phyloP scores from a whole-genome alignment of 2,329 filamentous ascomycete species.

The Calonectria naviculata region DNA sequence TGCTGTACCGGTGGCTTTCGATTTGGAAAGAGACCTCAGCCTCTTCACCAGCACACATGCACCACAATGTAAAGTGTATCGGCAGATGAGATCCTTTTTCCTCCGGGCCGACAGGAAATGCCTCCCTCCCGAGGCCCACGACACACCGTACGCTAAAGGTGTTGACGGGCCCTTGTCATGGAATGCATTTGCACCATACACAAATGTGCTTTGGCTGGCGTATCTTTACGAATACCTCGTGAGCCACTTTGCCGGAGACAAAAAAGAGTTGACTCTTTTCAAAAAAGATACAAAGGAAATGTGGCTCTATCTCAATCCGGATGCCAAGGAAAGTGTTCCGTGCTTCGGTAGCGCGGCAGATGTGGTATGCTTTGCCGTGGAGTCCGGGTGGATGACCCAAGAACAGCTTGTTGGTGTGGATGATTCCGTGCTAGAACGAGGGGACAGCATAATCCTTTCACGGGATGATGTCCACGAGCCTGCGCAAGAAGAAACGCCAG shows the following conservation, averaged over 20 bases:
- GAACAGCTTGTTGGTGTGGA: slow-evolving; percentile 59
- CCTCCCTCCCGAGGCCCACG: slow-evolving; percentile 59
- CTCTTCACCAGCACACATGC: slow-evolving; percentile 71
- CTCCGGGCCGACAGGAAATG: slow-evolving; percentile 62
- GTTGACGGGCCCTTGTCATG: slow-evolving; percentile 64
- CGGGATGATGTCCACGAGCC: slow-evolving; percentile 39
- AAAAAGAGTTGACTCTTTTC: slow-evolving; percentile 58
- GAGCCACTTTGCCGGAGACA: slow-evolving; percentile 58
- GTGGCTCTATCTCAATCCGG: slow-evolving; percentile 64
- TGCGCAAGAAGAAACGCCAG: slow-evolving; percentile 29
- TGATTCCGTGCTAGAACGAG: slow-evolving; percentile 49
- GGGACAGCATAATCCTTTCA: slow-evolving; percentile 54
- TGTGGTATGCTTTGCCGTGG: slow-evolving; percentile 66
- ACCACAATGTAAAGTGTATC: slow-evolving; percentile 70
- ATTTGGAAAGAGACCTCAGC: slow-evolving; percentile 69
- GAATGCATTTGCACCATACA: slow-evolving; percentile 68
- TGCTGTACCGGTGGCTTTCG: slow-evolving; percentile 60
- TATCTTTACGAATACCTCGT: slow-evolving; percentile 69
- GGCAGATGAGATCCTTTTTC: slow-evolving; percentile 70
- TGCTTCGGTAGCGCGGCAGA: slow-evolving; percentile 67
- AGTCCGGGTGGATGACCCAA: slow-evolving; percentile 67
- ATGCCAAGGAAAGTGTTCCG: slow-evolving; percentile 57
- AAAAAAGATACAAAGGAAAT: slow-evolving; percentile 62
- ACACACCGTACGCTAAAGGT: slow-evolving; percentile 57
- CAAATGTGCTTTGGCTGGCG: slow-evolving; percentile 73